Evolutionary conservation across 495 filamentous ascomycete genomes (phyloP).

Genomic region (Daldinia childiae): DNA sequence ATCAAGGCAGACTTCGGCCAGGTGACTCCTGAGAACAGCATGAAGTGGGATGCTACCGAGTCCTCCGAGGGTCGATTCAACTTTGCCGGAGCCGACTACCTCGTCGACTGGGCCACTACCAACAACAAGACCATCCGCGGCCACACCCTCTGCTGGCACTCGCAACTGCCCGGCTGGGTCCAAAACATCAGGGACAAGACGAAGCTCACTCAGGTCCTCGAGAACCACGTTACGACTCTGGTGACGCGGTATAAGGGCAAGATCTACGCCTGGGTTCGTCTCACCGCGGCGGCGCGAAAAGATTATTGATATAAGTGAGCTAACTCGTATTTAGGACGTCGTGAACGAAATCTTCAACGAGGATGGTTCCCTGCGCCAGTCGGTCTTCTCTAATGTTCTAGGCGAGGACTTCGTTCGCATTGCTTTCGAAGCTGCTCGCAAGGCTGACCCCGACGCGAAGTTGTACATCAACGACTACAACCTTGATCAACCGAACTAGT

Average conservation of each 20-base stretch:
- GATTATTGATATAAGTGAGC: background rate
- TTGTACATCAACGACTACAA: slow-evolving; percentile 79
- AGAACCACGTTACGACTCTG: slow-evolving; percentile 68
- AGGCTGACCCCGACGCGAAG: slow-evolving; percentile 66
- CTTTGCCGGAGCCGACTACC: slow-evolving; percentile 62
- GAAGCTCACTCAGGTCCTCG: slow-evolving; percentile 62
- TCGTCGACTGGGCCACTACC: slow-evolving; percentile 66
- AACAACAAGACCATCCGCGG: slow-evolving; percentile 69
- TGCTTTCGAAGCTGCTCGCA: slow-evolving; percentile 68
- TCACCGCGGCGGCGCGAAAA: background rate
- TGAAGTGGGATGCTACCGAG: slow-evolving; percentile 69
- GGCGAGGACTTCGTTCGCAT: slow-evolving; percentile 67
- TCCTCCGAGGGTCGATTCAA: slow-evolving; percentile 59
- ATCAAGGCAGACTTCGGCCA: slow-evolving; percentile 69
- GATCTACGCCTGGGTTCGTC: slow-evolving; percentile 65
- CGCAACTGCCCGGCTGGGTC: slow-evolving; percentile 71
- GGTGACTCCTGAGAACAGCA: slow-evolving; percentile 73
- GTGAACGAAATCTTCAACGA: slow-evolving; percentile 76
- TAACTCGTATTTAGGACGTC: slow-evolving; percentile 58
- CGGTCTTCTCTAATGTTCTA: slow-evolving; percentile 68
- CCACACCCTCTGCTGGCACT: slow-evolving; percentile 72
- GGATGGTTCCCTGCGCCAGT: slow-evolving; percentile 63
- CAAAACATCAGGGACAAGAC: slow-evolving; percentile 59
- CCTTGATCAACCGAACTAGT: slow-evolving; percentile 55
- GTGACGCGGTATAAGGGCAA: slow-evolving; percentile 69